Evolutionary conservation across 2,329 filamentous ascomycete genomes (phyloP), one percentile per base, ranked within the genome.

Genomic region (Malbranchea zuffiana): DNA sequence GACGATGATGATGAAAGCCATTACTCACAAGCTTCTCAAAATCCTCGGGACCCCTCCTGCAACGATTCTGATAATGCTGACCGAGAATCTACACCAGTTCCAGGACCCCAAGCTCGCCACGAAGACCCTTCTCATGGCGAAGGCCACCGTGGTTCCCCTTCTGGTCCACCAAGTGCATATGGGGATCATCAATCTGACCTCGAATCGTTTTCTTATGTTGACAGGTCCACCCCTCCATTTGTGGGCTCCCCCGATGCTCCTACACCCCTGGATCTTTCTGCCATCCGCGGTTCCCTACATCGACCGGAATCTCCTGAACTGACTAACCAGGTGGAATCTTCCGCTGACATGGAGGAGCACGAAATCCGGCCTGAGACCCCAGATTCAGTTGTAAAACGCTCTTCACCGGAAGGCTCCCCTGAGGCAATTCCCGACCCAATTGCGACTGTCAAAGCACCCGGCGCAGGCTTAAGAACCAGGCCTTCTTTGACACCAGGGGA

Each of bases 401-500:
- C 78, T 2, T 50, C 46, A 3, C 50, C 54, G 5, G 50, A 49
- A 1, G 57, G 61, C 11, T 46, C 44, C 20, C 55, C 54, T 2
- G 55, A 65, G 2, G 57, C 60, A 11, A 75, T 96, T 40, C 86
- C 88, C 1, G 86, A 93, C 50, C 75, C 78, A 31, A 65, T 84
- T 32, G 85, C 88, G 3, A 95, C 88, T 0, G 87, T 96, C 62
- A 90, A 88, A 57, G 82, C 86, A 6, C 78, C 82, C 15, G 83
- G 85, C 5, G 84, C 83, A 7, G 85, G 79, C 57, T 71, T 96
- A 26, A 95, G 93, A 68, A 90, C 87, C 0, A 75, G 88, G 21
- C 77, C 85, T 11, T 95, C 88, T 2, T 76, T 85, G 25, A 93
- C 87, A 0, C 87, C 86, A 1, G 79, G 84, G 1, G 88, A 96